phyloP scores from a whole-genome alignment of 148 eudicot genomes.

The Rhododendron simsii region DNA sequence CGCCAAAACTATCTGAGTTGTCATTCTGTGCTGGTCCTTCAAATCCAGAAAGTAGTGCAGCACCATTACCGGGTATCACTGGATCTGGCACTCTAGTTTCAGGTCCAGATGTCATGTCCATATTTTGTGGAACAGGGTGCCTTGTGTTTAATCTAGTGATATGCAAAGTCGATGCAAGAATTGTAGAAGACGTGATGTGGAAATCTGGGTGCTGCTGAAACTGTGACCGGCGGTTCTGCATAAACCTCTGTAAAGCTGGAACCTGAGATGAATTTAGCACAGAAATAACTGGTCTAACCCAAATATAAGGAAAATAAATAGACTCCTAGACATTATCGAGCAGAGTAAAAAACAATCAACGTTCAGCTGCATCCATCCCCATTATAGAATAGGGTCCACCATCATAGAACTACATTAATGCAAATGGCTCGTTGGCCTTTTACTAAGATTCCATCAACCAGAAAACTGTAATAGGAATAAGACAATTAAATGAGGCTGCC shows the following conservation, averaged over 20 bases:
- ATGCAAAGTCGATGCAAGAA: constrained; percentile 87
- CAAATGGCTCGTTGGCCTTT: not conserved
- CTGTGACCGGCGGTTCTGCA: constrained; percentile 77
- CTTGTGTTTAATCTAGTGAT: constrained; percentile 84
- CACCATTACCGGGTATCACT: constrained; percentile 32
- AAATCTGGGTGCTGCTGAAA: constrained; percentile 92
- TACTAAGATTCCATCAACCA: not conserved
- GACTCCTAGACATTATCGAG: not conserved
- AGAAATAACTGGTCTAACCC: not conserved
- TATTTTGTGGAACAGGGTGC: constrained; percentile 32
- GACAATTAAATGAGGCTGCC: not conserved
- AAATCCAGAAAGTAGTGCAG: constrained; percentile 32
- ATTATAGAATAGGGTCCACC: not conserved
- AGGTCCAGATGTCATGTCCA: constrained; percentile 38
- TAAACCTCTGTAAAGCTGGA: constrained; percentile 89
- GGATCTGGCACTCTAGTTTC: constrained; percentile 31
- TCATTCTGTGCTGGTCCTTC: constrained; percentile 32
- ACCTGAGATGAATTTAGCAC: constrained; percentile 44
- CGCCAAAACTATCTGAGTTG: constrained; percentile 27
- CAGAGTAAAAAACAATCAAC: not conserved
- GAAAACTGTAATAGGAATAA: not conserved
- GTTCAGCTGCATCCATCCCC: not conserved
- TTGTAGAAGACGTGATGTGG: constrained; percentile 88
- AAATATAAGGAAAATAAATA: not conserved
- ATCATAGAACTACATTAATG: not conserved